Conservation (phyloP, 2,329 filamentous ascomycete genomes). For the Claviceps sp. region DNA sequence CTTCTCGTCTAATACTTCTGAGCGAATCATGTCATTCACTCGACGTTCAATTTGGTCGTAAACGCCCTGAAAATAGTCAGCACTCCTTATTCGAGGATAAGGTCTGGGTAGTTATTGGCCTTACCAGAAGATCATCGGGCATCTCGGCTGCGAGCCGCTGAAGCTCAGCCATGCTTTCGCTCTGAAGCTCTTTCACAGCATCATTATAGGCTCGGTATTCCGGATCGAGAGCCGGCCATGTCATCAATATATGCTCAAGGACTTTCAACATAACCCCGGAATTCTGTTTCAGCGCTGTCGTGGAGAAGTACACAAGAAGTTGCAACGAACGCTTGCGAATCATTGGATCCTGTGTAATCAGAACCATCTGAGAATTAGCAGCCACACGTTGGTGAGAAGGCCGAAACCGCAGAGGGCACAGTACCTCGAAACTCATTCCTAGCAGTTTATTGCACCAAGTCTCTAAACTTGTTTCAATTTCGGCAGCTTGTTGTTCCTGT, state of each 20-base stretch:
- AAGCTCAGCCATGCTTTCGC: constrained; percentile 72
- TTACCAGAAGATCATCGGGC: constrained; percentile 72
- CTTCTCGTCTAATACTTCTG: constrained; percentile 65
- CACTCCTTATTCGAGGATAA: not conserved
- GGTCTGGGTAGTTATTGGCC: constrained; percentile 8
- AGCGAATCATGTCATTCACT: constrained; percentile 65
- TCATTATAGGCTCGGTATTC: constrained; percentile 67
- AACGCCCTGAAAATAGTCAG: constrained; percentile 40
- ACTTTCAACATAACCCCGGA: constrained; percentile 76
- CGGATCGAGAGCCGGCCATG: constrained; percentile 60
- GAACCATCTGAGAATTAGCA: not conserved
- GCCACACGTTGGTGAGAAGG: not conserved
- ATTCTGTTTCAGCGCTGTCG: constrained; percentile 63
- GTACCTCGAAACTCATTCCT: constrained; percentile 53
- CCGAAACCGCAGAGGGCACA: not conserved
- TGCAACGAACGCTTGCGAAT: constrained; percentile 73
- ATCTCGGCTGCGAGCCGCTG: constrained; percentile 82
- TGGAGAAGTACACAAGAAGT: constrained; percentile 73
- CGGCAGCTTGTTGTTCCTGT: constrained; percentile 35
- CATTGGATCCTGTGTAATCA: constrained; percentile 50
- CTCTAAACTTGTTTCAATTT: constrained; percentile 52
- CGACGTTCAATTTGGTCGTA: constrained; percentile 79
- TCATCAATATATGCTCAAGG: constrained; percentile 80
- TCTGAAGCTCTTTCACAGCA: constrained; percentile 78
- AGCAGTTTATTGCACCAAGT: constrained; percentile 62